Base-by-base conservation (phyloP, 208 protist genomes). In the Leptomonas pyrrhocoris region DNA sequence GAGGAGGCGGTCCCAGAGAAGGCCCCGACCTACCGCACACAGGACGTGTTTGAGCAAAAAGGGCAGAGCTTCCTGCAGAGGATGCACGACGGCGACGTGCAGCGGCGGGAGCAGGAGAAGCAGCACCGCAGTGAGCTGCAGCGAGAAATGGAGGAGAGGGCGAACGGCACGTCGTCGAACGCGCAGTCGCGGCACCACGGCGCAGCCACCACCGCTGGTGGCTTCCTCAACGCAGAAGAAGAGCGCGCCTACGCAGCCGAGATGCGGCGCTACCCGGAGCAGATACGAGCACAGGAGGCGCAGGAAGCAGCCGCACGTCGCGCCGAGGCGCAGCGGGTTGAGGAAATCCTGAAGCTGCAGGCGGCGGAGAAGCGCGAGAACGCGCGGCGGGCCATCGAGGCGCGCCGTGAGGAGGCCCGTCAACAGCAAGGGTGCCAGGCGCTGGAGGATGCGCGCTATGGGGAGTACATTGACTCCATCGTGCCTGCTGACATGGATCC, bases 321-420 rank as follows among this genome's bases (percentile, higher is more conserved):
- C 0, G 76, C 60, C 12, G 81, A 86, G 56, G 80, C 77, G 7
- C 64, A 86, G 28, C 68, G 70, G 1, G 34, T 93, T 28, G 72
- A 79, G 61, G 51, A 25, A 11, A 88, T 89, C 34, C 86, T 90
- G 31, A 68, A 76, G 48, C 28, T 91, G 57, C 92, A 96, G 73
- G 87, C 87, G 4, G 78, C 50, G 25, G 85, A 96, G 68, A 88
- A 89, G 79, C 66, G 74, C 23, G 81, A 85, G 65, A 82, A 91
- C 30, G 74, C 73, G 2, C 78, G 66, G 18, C 81, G 66, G 0
- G 73, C 68, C 31, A 59, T 68, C n/a, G 80, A 86, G 68, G 60
- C 68, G 25, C 74, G 86, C 45, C 74, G 73, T 16, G 77, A 86
- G 16, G 74, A 85, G 49, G 59, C 59, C 19, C 67, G 66, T 8